These are phyloP conservation scores for Claviceps africana DNA, from an alignment of 2,329 filamentous ascomycete genomes.

Conservation along the genomic window DNA sequence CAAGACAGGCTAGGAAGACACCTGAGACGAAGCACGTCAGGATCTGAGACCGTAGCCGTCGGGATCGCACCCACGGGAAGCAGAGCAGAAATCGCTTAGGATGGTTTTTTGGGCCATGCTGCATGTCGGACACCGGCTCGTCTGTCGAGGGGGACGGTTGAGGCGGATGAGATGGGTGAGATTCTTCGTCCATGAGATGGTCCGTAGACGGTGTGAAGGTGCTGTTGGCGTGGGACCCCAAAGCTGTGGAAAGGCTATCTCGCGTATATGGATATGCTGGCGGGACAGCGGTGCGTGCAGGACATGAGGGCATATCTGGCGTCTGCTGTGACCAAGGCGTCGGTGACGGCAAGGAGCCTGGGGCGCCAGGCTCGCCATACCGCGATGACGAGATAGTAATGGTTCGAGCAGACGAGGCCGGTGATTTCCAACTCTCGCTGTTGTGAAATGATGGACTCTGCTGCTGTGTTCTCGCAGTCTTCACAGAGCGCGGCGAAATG, in stretches of 20 bases:
- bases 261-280: neutral
- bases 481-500: neutral
- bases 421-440: slow-evolving; percentile 32
- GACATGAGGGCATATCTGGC: neutral
- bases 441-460: neutral
- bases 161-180: neutral
- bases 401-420: slow-evolving; percentile 17
- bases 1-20: slow-evolving; percentile 40
- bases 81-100: slow-evolving; percentile 35
- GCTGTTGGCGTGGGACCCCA: neutral
- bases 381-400: slow-evolving; percentile 1
- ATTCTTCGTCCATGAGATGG: neutral
- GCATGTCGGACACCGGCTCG: neutral
- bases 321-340: neutral
- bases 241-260: neutral
- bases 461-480: neutral
- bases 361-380: slow-evolving; percentile 2
- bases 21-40: slow-evolving; percentile 52
- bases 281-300: neutral
- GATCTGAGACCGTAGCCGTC: slow-evolving; percentile 38
- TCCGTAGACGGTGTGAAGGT: neutral
- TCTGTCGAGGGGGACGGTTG: neutral
- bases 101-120: neutral
- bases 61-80: slow-evolving; percentile 41
- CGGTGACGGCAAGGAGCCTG: slow-evolving; percentile 6